phyloP scores from a whole-genome alignment of 1,139 yeast species.

The Pichia sp. region DNA sequence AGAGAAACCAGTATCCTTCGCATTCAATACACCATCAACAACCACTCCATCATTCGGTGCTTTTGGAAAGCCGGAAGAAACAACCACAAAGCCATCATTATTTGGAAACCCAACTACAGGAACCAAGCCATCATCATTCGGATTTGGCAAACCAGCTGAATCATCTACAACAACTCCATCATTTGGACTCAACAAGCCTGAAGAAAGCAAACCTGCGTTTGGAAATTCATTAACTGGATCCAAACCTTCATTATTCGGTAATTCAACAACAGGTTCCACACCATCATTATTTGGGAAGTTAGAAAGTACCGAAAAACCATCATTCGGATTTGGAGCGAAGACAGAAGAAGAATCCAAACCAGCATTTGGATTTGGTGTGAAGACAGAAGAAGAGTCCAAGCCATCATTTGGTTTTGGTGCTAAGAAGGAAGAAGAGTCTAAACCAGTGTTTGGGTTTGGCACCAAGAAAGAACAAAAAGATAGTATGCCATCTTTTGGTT shows the following conservation, averaged over 20 bases:
- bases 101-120: not conserved
- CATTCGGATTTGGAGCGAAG: not conserved
- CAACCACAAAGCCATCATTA: not conserved
- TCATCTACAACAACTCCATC: no score
- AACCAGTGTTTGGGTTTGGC: not conserved
- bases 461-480: not conserved
- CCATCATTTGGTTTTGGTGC: not conserved
- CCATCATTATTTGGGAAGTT: no score
- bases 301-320: no score
- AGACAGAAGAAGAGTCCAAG: not conserved
- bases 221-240: no score
- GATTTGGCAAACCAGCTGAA: no score
- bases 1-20: no score
- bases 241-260: not conserved
- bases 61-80: no score
- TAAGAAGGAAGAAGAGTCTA: not conserved
- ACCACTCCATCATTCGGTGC: no score
- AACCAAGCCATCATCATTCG: no score
- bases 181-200: no score
- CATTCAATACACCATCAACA: no score
- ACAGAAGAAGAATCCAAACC: not conserved
- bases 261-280: not conserved
- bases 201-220: no score
- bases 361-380: not conserved
- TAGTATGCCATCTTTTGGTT: not conserved